Evolutionary conservation across 2,329 filamentous ascomycete genomes (phyloP).

Genomic region (Sclerotinia minor): DNA sequence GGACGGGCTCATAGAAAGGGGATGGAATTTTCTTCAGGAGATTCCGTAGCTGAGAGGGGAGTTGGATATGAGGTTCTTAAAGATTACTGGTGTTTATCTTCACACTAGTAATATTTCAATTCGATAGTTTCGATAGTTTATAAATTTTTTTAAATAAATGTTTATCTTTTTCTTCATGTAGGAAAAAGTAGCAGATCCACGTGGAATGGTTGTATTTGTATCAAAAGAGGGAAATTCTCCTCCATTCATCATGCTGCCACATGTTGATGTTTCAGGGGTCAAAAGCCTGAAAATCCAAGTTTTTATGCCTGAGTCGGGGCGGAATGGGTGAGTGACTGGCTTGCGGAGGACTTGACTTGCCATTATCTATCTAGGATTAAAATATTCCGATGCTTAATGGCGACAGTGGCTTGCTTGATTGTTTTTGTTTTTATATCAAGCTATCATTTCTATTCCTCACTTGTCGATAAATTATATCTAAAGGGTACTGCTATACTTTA

Average conservation of each 20-base stretch:
- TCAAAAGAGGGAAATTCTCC: no score
- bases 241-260: no score
- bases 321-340: background rate
- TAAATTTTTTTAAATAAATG: background rate
- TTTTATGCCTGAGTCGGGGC: background rate
- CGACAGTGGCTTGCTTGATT: background rate
- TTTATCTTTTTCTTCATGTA: background rate
- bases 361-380: background rate
- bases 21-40: background rate
- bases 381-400: background rate
- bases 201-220: no score
- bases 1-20: background rate
- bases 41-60: background rate
- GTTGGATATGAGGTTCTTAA: background rate
- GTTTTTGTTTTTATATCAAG: background rate
- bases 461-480: background rate
- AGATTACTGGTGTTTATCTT: constrained; percentile 1
- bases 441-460: background rate
- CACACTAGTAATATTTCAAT: background rate
- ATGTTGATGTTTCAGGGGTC: background rate
- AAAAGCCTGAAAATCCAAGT: background rate
- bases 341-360: no score
- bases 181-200: no score
- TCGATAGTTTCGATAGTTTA: background rate
- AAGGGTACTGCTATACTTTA: background rate